Percentiles rank a stretch among this genome's conserved stretches.
Conservation (phyloP, 768 basidiomycete species). For the Postia placenta region DNA sequence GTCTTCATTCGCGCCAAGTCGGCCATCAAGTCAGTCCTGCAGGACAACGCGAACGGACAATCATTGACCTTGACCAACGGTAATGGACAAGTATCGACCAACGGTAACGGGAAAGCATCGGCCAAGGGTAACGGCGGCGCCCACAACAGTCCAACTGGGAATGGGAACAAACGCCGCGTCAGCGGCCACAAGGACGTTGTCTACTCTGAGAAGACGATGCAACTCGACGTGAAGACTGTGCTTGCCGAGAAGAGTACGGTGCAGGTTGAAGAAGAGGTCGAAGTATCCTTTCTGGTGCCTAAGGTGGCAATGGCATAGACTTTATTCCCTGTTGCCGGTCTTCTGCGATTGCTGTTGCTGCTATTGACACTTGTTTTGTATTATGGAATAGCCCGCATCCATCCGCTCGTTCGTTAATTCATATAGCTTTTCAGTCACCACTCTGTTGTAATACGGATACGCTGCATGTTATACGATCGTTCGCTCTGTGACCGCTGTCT, state of each 20-base stretch:
- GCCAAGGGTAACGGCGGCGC: too few species aligned
- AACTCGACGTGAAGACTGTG: background rate
- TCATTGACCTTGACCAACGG: too few species aligned
- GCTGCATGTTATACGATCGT: too few species aligned
- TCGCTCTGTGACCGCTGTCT: too few species aligned
- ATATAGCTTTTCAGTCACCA: too few species aligned
- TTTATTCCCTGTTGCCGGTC: background rate
- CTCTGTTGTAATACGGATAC: too few species aligned
- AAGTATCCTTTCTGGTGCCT: background rate
- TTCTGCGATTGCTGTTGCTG: background rate
- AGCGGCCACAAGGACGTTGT: background rate
- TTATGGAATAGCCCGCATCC: too few species aligned
- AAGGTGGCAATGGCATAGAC: background rate
- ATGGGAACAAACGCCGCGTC: background rate
- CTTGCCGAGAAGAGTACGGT: background rate
- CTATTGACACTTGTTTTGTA: background rate
- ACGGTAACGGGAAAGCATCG: too few species aligned
- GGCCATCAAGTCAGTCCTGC: background rate
- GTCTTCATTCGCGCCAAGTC: background rate
- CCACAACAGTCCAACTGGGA: background rate
- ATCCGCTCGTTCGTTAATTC: too few species aligned
- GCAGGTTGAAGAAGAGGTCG: background rate
- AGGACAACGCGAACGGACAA: background rate
- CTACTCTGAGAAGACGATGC: background rate
- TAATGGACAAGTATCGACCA: too few species aligned